Percentiles rank a stretch among this genome's conserved stretches.
Conservation (phyloP, 106 monocot species). For the Dioscorea dumetorum region DNA sequence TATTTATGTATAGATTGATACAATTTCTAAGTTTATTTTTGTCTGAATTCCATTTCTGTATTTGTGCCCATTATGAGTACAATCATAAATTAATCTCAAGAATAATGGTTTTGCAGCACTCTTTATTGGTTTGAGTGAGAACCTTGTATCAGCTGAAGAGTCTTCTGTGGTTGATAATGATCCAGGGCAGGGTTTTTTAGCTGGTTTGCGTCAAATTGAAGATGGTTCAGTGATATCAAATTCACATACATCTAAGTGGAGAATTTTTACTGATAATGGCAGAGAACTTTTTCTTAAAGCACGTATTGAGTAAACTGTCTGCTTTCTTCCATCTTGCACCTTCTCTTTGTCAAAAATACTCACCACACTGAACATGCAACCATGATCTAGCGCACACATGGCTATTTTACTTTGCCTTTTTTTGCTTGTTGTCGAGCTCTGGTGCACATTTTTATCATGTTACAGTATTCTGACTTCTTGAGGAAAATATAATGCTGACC, state of each 20-base stretch:
- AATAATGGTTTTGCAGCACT: conserved; percentile 28
- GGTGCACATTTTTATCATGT: background rate
- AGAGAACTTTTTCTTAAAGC: conserved; percentile 63
- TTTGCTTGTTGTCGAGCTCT: background rate
- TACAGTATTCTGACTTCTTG: background rate
- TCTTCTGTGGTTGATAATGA: conserved; percentile 30
- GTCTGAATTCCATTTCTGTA: no score
- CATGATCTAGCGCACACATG: background rate
- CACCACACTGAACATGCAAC: no score
- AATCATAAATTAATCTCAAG: no score
- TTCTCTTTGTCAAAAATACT: background rate
- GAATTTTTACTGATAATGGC: conserved; percentile 78
- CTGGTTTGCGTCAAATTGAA: conserved; percentile 62
- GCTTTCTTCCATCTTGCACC: background rate
- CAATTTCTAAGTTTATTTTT: no score
- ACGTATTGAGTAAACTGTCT: conserved; percentile 14
- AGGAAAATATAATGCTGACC: background rate
- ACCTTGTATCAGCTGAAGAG: conserved; percentile 42
- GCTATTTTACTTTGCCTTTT: background rate
- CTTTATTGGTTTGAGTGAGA: conserved; percentile 30
- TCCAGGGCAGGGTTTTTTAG: conserved; percentile 27
- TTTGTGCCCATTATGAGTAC: no score
- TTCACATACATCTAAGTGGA: conserved; percentile 84
- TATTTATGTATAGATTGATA: no score
- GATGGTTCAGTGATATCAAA: conserved; percentile 88